Percentiles rank a stretch among this genome's conserved stretches.
Evolutionary conservation across 352 stramenopile genomes (phyloP).

Genomic region (Aphanomyces euteiches): DNA sequence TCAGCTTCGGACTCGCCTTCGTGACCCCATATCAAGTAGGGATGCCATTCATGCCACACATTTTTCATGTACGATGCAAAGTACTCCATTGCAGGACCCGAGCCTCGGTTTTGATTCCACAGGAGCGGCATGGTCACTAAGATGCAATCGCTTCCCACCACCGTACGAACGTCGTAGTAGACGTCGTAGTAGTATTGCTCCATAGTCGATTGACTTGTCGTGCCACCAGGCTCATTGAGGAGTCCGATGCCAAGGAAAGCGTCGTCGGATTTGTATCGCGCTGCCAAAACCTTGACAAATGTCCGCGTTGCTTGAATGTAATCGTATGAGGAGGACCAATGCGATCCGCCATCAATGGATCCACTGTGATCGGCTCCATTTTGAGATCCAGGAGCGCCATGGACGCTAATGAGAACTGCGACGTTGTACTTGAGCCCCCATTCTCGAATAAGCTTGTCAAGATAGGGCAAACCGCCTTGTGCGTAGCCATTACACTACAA

Average conservation of each 20-base stretch:
- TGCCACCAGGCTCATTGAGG: constrained; percentile 63
- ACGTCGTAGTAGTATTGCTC: constrained; percentile 73
- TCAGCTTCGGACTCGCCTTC: constrained; percentile 47
- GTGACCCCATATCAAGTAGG: constrained; percentile 81
- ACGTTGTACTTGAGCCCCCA: constrained; percentile 53
- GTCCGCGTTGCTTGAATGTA: constrained; percentile 59
- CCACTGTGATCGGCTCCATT: constrained; percentile 72
- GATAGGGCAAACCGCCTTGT: constrained; percentile 44
- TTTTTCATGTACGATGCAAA: constrained; percentile 59
- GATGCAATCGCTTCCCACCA: constrained; percentile 57
- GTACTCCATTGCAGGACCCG: constrained; percentile 43
- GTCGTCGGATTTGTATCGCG: constrained; percentile 60
- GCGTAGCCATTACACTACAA: constrained; percentile 50
- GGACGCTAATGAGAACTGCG: constrained; percentile 52
- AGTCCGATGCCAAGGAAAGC: constrained; percentile 74
- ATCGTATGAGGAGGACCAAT: constrained; percentile 49
- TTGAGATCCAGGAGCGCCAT: constrained; percentile 68
- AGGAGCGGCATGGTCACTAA: constrained; percentile 53
- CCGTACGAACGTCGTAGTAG: constrained; percentile 54
- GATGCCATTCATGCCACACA: constrained; percentile 81
- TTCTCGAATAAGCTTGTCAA: constrained; percentile 44
- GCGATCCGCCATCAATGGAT: constrained; percentile 41
- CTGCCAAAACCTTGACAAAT: constrained; percentile 46
- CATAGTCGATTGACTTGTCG: constrained; percentile 51
- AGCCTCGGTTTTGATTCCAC: constrained; percentile 42